phyloP scores from a whole-genome alignment of 768 basidiomycete genomes.

The Piloderma croceum region DNA sequence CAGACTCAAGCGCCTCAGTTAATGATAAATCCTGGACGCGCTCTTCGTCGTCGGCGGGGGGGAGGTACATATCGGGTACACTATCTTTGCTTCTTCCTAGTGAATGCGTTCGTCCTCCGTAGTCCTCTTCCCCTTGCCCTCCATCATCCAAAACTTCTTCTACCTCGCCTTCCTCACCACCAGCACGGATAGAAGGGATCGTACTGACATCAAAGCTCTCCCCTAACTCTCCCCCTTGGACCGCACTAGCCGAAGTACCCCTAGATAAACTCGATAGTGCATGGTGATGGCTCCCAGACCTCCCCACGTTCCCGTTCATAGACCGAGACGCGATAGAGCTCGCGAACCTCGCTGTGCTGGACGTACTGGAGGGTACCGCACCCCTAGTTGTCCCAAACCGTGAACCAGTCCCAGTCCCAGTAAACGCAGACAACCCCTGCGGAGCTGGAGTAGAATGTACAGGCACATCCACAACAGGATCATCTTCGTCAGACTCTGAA shows the following conservation, averaged over 20 bases:
- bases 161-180: not conserved
- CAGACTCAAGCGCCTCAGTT: slow-evolving; percentile 50
- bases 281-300: no score
- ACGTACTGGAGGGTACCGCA: slow-evolving; percentile 39
- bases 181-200: slow-evolving; percentile 48
- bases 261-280: slow-evolving; percentile 28
- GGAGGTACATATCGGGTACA: slow-evolving; percentile 49
- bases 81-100: slow-evolving; percentile 48
- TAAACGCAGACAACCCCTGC: no score
- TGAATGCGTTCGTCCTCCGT: slow-evolving; percentile 32
- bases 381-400: slow-evolving; percentile 46
- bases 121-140: slow-evolving; percentile 33
- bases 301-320: no score
- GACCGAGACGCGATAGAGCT: slow-evolving; percentile 51
- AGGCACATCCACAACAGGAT: no score
- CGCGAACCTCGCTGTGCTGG: slow-evolving; percentile 45
- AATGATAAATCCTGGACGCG: slow-evolving; percentile 42
- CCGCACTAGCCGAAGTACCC: no score
- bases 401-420: no score
- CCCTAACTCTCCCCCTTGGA: no score
- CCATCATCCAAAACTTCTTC: slow-evolving; percentile 21
- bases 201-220: slow-evolving; percentile 58
- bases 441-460: slow-evolving; percentile 64
- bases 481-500: no score
- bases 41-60: slow-evolving; percentile 39